Conservation (phyloP, 441 rosid species). For the Populus hybrid region DNA sequence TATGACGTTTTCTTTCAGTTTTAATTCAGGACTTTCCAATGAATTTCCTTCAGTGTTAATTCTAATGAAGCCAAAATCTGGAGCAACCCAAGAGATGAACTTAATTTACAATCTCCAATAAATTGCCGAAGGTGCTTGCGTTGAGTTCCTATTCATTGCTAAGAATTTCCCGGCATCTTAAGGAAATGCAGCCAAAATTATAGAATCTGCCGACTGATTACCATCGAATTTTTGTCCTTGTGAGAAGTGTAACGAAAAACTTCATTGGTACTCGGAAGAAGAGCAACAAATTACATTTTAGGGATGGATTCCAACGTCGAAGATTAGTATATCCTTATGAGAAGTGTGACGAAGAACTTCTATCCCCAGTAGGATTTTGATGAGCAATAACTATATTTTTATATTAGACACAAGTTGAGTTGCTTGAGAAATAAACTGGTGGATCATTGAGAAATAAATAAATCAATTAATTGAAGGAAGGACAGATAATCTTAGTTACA, state of each 20-base stretch:
- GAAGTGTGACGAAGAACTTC: too few relatives aligned
- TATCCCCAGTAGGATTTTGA: background rate
- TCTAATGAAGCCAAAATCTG: too few relatives aligned
- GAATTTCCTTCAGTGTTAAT: too few relatives aligned
- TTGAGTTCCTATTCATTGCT: background rate
- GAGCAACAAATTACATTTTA: background rate
- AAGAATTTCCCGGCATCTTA: background rate
- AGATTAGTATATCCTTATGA: too few relatives aligned
- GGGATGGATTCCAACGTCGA: background rate
- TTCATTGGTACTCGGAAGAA: background rate
- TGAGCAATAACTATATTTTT: background rate
- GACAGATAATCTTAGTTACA: background rate
- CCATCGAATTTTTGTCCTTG: background rate
- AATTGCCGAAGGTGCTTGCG: too few relatives aligned
- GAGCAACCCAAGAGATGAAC: too few relatives aligned
- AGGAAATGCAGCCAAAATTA: background rate
- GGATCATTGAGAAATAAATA: background rate
- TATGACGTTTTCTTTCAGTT: too few relatives aligned
- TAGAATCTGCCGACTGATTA: background rate
- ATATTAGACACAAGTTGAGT: too few relatives aligned
- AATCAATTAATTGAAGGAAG: background rate
- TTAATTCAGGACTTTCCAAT: too few relatives aligned
- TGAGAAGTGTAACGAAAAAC: background rate
- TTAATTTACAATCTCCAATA: too few relatives aligned
- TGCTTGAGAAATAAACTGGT: background rate